These are phyloP conservation scores for Yarrowia galli DNA, from an alignment of 1,139 yeast genomes.

Conservation along the genomic window DNA sequence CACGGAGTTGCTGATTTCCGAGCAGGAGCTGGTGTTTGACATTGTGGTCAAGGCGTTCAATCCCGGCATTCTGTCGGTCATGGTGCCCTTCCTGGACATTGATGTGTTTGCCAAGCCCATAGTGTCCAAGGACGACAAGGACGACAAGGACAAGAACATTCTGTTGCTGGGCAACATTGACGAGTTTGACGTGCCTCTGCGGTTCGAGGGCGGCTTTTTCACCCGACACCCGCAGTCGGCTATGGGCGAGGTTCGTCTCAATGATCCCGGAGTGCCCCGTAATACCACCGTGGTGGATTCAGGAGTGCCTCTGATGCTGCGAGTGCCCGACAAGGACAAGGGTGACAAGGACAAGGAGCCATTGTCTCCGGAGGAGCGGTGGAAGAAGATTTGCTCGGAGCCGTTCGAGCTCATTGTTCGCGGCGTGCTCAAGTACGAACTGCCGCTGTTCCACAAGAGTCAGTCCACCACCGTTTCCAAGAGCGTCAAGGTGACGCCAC, in stretches of 20 bases:
- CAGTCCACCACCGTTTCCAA: constrained; percentile 46
- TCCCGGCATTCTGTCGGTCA: constrained; percentile 80
- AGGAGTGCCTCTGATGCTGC: constrained; percentile 32
- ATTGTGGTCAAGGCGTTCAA: constrained; percentile 79
- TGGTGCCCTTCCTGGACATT: constrained; percentile 70
- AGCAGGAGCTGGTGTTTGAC: constrained; percentile 85
- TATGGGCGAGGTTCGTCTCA: constrained; percentile 71
- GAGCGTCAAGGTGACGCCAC: constrained; percentile 65
- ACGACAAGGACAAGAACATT: constrained; percentile 55
- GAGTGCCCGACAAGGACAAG: constrained; percentile 39
- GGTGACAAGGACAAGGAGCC: constrained; percentile 42
- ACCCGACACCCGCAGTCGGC: constrained; percentile 60
- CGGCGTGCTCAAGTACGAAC: constrained; percentile 78
- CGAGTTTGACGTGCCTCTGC: constrained; percentile 72
- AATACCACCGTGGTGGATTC: constrained; percentile 3
- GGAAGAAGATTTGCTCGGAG: constrained; percentile 78
- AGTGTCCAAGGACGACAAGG: constrained; percentile 37
- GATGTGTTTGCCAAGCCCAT: constrained; percentile 85
- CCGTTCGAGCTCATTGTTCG: constrained; percentile 88
- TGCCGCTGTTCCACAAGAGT: constrained; percentile 61
- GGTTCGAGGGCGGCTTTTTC: constrained; percentile 80
- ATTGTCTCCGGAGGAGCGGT: constrained; percentile 48
- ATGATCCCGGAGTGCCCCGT: constrained; percentile 66
- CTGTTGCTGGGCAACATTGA: constrained; percentile 76
- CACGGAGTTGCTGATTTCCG: constrained; percentile 76